Conservation (phyloP, 2,329 filamentous ascomycete species). For the Talaromyces verruculosus region DNA sequence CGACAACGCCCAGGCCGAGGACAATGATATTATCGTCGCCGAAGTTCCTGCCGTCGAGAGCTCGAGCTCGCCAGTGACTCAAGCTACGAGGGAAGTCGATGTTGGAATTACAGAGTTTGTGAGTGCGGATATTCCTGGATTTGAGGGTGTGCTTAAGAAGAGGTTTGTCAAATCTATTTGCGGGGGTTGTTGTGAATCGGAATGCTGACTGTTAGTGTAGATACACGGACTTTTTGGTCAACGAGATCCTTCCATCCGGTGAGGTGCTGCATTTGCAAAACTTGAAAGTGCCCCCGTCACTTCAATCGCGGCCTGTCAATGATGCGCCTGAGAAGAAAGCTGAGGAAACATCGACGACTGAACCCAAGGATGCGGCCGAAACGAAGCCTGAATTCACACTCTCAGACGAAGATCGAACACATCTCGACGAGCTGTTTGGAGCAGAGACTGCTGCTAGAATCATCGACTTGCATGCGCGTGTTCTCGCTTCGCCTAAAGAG, state of each 20-base stretch:
- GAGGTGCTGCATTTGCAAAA: conserved; percentile 70
- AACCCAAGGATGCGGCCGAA: conserved; percentile 17
- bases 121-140: conserved; percentile 57
- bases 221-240: conserved; percentile 90
- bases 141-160: conserved; percentile 66
- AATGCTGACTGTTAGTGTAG: conserved; percentile 39
- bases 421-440: conserved; percentile 53
- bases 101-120: conserved; percentile 67
- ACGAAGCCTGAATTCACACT: conserved; percentile 34
- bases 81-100: conserved; percentile 40
- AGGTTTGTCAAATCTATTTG: conserved; percentile 25
- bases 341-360: conserved; percentile 1
- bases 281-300: conserved; percentile 34
- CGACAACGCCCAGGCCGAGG: conserved; percentile 24
- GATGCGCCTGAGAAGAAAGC: not conserved
- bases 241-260: conserved; percentile 78
- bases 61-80: not conserved
- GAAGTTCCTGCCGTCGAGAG: conserved; percentile 22
- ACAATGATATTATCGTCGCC: conserved; percentile 24
- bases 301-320: conserved; percentile 20
- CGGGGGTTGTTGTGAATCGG: no score
- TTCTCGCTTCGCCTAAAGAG: conserved; percentile 55
- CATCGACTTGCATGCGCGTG: conserved; percentile 55
- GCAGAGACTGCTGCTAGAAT: conserved; percentile 52
- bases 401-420: conserved; percentile 46